These are phyloP conservation scores for Dothideomycetidae sp. DNA, from an alignment of 2,329 filamentous ascomycete species.

Conservation along the genomic window DNA sequence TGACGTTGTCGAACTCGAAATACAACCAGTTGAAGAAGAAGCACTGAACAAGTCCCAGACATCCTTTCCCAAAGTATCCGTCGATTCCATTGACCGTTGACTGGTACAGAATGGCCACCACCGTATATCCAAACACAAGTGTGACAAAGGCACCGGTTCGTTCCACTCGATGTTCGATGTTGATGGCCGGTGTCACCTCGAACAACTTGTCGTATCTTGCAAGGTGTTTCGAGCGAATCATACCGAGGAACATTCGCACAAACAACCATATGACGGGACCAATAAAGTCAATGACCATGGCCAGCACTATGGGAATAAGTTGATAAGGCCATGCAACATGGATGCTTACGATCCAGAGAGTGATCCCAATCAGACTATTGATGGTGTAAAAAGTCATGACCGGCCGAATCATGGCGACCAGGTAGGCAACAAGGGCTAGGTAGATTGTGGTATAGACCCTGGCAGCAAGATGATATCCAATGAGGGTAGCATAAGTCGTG, in stretches of 20 bases:
- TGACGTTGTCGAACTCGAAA: constrained; percentile 41
- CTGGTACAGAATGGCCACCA: constrained; percentile 48
- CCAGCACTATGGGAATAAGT: constrained; percentile 42
- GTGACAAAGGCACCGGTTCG: constrained; percentile 51
- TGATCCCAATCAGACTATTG: constrained; percentile 33
- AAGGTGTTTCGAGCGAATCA: constrained; percentile 12
- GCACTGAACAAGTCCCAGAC: constrained; percentile 24
- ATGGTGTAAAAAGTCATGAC: constrained; percentile 39
- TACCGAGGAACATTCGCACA: constrained; percentile 21
- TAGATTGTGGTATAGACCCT: constrained; percentile 40
- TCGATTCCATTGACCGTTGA: constrained; percentile 32
- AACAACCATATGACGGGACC: constrained; percentile 28
- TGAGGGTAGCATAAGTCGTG: constrained; percentile 42
- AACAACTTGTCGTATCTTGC: constrained; percentile 27
- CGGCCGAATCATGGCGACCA: constrained; percentile 44
- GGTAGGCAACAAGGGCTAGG: constrained; percentile 31
- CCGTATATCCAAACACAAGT: constrained; percentile 50
- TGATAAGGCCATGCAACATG: constrained; percentile 41
- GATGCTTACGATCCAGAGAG: constrained; percentile 47
- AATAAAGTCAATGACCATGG: constrained; percentile 41
- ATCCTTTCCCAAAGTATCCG: constrained; percentile 47
- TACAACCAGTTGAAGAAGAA: constrained; percentile 24
- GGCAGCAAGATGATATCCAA: constrained; percentile 45
- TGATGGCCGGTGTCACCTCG: constrained; percentile 45
- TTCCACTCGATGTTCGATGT: constrained; percentile 53